Conservation (phyloP, 2,329 filamentous ascomycete species). For the Pseudocercospora musae region DNA sequence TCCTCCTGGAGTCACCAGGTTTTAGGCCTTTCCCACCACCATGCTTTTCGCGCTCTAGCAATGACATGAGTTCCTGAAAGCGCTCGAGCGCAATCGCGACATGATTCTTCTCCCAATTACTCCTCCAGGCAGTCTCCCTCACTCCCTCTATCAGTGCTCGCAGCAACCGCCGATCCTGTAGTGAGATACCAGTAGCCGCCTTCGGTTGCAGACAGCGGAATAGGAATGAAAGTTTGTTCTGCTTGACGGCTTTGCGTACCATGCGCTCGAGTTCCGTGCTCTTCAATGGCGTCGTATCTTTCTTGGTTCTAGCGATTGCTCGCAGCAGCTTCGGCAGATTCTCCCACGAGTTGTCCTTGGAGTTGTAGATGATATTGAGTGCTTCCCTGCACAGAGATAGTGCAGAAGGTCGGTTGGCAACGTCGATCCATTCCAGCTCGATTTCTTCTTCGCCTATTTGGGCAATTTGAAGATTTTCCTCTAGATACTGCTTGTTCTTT, state of each 20-base stretch:
- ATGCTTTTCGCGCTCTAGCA: constrained; percentile 44
- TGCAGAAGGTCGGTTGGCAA: constrained; percentile 32
- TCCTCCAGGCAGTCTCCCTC: constrained; percentile 33
- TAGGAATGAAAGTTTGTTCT: constrained; percentile 32
- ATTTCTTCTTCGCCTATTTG: constrained; percentile 42
- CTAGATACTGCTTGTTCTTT: constrained; percentile 41
- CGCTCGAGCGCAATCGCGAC: constrained; percentile 39
- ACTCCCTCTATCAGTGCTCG: constrained; percentile 37
- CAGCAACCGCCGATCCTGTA: constrained; percentile 34
- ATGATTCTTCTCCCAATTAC: constrained; percentile 38
- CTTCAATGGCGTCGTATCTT: constrained; percentile 7
- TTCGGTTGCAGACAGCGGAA: constrained; percentile 34
- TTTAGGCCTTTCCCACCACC: constrained; percentile 24
- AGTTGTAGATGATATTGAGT: constrained; percentile 30
- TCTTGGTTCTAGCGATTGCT: constrained; percentile 28
- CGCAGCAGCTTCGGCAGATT: constrained; percentile 36
- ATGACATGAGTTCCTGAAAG: constrained; percentile 39
- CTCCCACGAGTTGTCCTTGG: constrained; percentile 28
- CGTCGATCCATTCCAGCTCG: constrained; percentile 35
- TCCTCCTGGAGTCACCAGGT: constrained; percentile 32
- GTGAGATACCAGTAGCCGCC: constrained; percentile 34
- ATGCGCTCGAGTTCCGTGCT: constrained; percentile 32
- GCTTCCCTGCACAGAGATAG: constrained; percentile 29
- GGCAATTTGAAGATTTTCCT: constrained; percentile 43
- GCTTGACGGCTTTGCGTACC: constrained; percentile 31